A percentile compares a stretch with the other conserved stretches of the same genome.
phyloP scores from a whole-genome alignment of 2,329 filamentous ascomycete species.

The Colletotrichum sp. region DNA sequence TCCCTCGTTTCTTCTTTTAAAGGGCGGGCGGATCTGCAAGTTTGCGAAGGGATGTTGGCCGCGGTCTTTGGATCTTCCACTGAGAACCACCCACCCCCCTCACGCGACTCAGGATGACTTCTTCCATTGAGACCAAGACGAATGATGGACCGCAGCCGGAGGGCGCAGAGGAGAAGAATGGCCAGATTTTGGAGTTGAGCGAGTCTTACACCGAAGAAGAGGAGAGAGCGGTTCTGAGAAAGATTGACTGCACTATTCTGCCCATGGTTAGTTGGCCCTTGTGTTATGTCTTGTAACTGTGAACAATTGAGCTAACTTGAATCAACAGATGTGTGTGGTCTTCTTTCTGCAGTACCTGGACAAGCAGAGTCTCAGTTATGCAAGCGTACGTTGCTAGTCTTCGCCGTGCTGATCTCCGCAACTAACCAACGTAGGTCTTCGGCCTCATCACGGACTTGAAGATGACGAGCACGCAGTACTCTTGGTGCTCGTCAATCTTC shows the following conservation, averaged over 20 bases:
- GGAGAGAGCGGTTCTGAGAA: conserved; percentile 32
- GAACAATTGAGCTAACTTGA: background rate
- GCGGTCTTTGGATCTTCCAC: background rate
- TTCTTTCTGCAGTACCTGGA: conserved; percentile 51
- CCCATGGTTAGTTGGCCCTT: conserved; percentile 28
- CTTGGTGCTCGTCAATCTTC: conserved; percentile 48
- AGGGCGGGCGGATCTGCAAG: background rate
- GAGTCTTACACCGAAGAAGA: conserved; percentile 33
- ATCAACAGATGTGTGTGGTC: conserved; percentile 40
- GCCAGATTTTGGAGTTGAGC: conserved; percentile 18
- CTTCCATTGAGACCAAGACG: background rate
- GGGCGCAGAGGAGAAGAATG: conserved; percentile 17
- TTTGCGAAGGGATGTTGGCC: background rate
- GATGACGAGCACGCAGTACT: conserved; percentile 49
- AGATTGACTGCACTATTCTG: conserved; percentile 36
- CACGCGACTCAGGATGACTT: background rate
- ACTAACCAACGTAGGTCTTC: conserved; percentile 35
- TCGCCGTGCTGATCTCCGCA: too few relatives aligned
- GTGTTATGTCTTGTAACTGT: background rate
- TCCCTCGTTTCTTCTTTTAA: background rate
- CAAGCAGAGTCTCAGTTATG: conserved; percentile 56
- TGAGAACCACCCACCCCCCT: background rate
- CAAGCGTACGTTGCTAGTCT: conserved; percentile 25
- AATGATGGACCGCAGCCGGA: background rate
- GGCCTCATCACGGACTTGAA: conserved; percentile 51